Evolutionary conservation across 371 early-diverging fungal species (phyloP), one percentile per base, ranked within the genome.

Genomic region (Blastocladiella emersonii): DNA sequence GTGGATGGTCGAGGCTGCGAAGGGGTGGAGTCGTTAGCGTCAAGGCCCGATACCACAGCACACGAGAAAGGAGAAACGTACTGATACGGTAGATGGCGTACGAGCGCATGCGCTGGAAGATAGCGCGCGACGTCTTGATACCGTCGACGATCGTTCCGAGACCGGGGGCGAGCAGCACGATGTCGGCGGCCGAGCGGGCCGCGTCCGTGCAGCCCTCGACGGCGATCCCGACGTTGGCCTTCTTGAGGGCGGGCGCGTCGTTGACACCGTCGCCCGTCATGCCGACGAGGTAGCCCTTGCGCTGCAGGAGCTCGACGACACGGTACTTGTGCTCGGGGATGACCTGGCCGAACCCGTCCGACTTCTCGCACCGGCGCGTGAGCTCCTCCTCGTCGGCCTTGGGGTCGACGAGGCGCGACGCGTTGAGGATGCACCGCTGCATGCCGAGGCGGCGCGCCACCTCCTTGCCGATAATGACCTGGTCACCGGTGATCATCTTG

Each of bases 321-420:
- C 75, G 71, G 71, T 81, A 85, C 71, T 90, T 91, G 78, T 91
- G 87, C 66, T 85, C 85, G 17, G 84, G 87, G 44, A 78, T 79
- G 41, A 93, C 94, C 73, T 93, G 91, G 23, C 93, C 95, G 72
- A 97, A 95, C 41, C 94, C 94, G 72, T 95, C 96, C 23, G 90
- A 87, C 66, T 88, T 87, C 34, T 80, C 76, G 67, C 80, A 79
- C 34, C 81, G 75, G 63, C 83, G 81, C 5, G 78, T 82, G 1
- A 83, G 57, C 37, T 73, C 70, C 0, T 65, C 65, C 25, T 84
- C 83, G 3, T 75, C 64, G 6, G 69, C 36, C 34, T 49, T 34
- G 34, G 65, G 30, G 65, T 77, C 76, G 39, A 71, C 68, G 41
- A 77, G 71, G 34, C 68, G 66, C 59, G 56, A 57, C 57, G 75